Base-by-base conservation (phyloP, 2,329 filamentous ascomycete genomes). In the Calonectria multiphialidica region DNA sequence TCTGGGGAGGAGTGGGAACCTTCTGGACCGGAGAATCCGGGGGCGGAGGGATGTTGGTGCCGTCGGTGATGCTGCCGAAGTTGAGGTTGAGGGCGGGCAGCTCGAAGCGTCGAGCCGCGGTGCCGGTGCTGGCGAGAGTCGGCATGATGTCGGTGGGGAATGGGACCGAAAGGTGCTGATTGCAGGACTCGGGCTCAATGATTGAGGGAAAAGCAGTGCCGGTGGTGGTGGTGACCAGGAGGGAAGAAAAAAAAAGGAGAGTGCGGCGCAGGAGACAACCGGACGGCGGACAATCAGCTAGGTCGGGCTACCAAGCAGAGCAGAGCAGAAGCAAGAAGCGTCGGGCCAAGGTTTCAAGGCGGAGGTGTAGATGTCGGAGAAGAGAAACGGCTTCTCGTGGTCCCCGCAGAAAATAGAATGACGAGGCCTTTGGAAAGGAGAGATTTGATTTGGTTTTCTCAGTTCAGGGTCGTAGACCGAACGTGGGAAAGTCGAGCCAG, bases 41-140 rank as follows among this genome's bases (percentile, higher is more conserved):
- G 28, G 90, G 90, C 35, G 90, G 88, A 50, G 90, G 90, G 75
- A 92, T 92, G 78, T 90, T 80, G 80, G 90, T 92, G 66, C 90
- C 90, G 47, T 91, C 90, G 50, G 90, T 91, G 79, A 92, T 84
- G 57, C 87, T 90, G 71, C 87, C 86, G 77, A 91, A 90, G 75
- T 90, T 87, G 83, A 92, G 86, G 74, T 91, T 84, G 72, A 92
- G 86, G 57, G 86, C 87, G 10, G 90, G 90, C 70, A 92, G 86
- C 83, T 91, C 88, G 74, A 92, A 91, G 76, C 84, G 85, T 70
- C 80, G 76, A 70, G 76, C 76, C 55, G 73, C 72, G 37, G 77
- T 72, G 72, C 77, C 77, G 73, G 81, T 81, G 68, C 75, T 79
- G 70, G 80, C 68, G 69, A 79, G 76, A 76, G 82, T 78, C 72